Percentiles rank a stretch among this genome's conserved stretches.
These are phyloP conservation scores for Fusarium duplospermum DNA, from an alignment of 2,329 filamentous ascomycete species.

Conservation along the genomic window DNA sequence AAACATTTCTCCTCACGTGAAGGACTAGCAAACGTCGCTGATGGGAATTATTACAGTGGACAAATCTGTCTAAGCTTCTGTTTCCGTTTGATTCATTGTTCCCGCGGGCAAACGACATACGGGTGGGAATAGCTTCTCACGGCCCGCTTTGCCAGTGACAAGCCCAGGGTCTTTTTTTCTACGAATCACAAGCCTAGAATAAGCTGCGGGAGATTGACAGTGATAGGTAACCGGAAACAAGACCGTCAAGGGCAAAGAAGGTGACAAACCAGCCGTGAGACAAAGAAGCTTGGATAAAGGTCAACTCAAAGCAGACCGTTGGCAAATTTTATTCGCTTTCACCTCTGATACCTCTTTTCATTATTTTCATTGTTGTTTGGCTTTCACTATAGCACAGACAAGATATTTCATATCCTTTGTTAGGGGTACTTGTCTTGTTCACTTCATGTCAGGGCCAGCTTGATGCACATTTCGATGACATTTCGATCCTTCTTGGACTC, in stretches of 20 bases:
- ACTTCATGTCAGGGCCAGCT: not conserved
- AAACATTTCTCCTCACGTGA: not conserved
- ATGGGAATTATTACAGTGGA: not conserved
- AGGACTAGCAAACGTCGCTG: not conserved
- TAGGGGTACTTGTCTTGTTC: not conserved
- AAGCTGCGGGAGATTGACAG: not conserved
- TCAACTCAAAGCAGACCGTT: not conserved
- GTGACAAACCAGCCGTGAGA: not conserved
- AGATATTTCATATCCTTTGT: not conserved
- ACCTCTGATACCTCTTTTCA: not conserved
- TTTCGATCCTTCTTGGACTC: not conserved
- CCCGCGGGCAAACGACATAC: not conserved
- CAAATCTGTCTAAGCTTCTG: not conserved
- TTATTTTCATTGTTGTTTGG: not conserved
- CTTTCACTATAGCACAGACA: not conserved
- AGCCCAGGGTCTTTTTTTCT: not conserved
- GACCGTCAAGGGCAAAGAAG: not conserved
- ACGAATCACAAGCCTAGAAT: not conserved
- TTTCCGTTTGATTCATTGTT: not conserved
- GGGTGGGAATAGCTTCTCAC: not conserved
- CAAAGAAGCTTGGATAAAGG: not conserved
- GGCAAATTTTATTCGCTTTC: not conserved
- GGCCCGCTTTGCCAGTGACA: not conserved
- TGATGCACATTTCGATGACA: not conserved
- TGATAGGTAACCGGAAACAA: not conserved